Evolutionary conservation across 495 filamentous ascomycete genomes (phyloP).

Genomic region (Penicillium verhagenii): DNA sequence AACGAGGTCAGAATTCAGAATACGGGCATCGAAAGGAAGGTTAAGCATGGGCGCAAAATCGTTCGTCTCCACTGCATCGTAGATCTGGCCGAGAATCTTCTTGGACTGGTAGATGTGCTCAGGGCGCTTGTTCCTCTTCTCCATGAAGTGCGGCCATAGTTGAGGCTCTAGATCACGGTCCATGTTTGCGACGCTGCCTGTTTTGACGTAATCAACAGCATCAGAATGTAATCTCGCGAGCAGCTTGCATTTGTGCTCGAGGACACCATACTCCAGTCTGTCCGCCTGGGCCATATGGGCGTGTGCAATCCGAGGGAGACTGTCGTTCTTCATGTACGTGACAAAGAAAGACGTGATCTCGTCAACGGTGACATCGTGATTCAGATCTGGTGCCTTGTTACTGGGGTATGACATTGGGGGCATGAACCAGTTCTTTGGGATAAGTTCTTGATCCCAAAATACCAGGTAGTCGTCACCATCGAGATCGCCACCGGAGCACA

Average conservation of each 20-base stretch:
- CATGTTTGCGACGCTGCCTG: constrained; percentile 74
- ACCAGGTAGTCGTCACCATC: constrained; percentile 96
- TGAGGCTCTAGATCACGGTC: constrained; percentile 54
- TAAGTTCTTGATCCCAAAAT: constrained; percentile 81
- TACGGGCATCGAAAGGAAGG: constrained; percentile 71
- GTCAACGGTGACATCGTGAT: constrained; percentile 58
- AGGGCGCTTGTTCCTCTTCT: constrained; percentile 55
- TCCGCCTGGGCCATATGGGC: constrained; percentile 84
- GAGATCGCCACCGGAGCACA: constrained; percentile 95
- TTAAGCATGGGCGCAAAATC: constrained; percentile 71
- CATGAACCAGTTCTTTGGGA: constrained; percentile 67
- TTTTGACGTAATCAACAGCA: constrained; percentile 92
- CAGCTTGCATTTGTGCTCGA: constrained; percentile 66
- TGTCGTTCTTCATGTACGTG: constrained; percentile 89
- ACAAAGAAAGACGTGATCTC: constrained; percentile 87
- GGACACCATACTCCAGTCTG: constrained; percentile 56
- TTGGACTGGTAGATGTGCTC: constrained; percentile 62
- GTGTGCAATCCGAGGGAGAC: constrained; percentile 73
- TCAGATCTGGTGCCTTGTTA: constrained; percentile 48
- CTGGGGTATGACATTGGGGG: constrained; percentile 71
- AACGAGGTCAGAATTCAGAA: constrained; percentile 61
- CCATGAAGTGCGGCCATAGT: constrained; percentile 89
- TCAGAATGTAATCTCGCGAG: constrained; percentile 83
- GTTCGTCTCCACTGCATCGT: constrained; percentile 65
- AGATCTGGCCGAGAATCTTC: constrained; percentile 79